phyloP scores from a whole-genome alignment of 805 yeast genomes.

The Isabelozyma rhagii region DNA sequence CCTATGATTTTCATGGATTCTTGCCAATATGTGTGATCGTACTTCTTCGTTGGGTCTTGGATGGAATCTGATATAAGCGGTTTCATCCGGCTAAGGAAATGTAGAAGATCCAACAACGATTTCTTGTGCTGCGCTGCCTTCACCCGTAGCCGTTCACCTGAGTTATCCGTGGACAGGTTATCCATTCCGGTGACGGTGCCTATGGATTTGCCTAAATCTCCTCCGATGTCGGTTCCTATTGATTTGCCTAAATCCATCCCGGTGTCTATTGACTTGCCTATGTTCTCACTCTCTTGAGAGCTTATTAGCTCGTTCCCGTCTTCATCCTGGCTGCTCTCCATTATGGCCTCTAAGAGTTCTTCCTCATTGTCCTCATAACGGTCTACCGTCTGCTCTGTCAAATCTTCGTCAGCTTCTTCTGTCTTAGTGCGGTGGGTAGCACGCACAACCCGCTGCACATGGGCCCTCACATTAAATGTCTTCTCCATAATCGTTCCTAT shows the following conservation, averaged over 20 bases:
- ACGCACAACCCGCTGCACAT: not conserved
- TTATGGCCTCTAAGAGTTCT: not conserved
- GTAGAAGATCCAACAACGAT: slow-evolving; percentile 16
- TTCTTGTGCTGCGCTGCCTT: slow-evolving; percentile 4
- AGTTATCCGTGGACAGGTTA: too few species aligned
- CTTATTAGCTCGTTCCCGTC: too few species aligned
- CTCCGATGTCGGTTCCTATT: too few species aligned
- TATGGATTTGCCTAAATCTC: too few species aligned
- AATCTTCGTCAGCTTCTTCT: slow-evolving; percentile 1
- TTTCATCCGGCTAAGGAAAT: slow-evolving; percentile 27
- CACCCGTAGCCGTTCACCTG: too few species aligned
- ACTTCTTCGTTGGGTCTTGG: slow-evolving; percentile 40
- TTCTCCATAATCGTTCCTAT: slow-evolving; percentile 8
- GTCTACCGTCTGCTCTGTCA: slow-evolving; percentile 1
- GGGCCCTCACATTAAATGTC: not conserved
- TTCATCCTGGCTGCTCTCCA: not conserved
- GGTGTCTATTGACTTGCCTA: slow-evolving; percentile 1
- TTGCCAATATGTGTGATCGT: slow-evolving; percentile 53
- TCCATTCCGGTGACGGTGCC: too few species aligned
- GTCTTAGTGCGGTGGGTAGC: not conserved
- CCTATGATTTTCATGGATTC: slow-evolving; percentile 19
- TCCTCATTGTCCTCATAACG: slow-evolving; percentile 8
- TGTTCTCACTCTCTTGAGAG: too few species aligned
- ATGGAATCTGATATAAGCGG: slow-evolving; percentile 31
- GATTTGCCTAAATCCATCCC: too few species aligned